Base-by-base conservation (phyloP, 176 grass and related monocot species). In the Olyra latifolia region DNA sequence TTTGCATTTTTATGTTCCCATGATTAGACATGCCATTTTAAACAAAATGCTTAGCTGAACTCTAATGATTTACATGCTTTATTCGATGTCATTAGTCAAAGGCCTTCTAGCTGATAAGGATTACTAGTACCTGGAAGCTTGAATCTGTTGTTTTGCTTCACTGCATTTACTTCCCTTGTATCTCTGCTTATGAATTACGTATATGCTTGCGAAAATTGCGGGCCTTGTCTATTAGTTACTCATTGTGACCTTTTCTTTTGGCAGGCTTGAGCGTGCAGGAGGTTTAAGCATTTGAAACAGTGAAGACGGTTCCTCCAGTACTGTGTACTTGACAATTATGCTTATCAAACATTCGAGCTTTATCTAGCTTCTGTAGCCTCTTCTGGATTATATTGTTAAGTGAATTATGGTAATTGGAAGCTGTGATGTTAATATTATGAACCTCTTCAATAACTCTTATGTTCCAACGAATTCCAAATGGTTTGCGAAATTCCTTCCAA, bases 251-350 rank as follows among this genome's bases (percentile, higher is more conserved):
- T 32, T 77, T 72, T 65, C 6, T 74, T 72, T 66, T 82, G 63
- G 54, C 73, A 90, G 88, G 83, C 71, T 70, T 90, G 76, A 90
- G 53, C 9, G 72, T 86, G 10, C 78, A 90, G 75, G 88, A 86
- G 68, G 69, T 90, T 25, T 86, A 62, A 86, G 41, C 13, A 41
- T 38, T 20, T 2, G 29, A 64, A 30, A 78, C 29, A 14, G 25
- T 39, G 46, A 25, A 15, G 3, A 65, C 39, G 29, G 10, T 10
- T 32, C 65, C 58, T 16, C 2, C 4, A n/a, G 42, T 10, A 9
- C 20, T 13, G 22, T 15, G 39, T 32, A 28, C 74, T 47, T 76
- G 24, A 6, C 57, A 76, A 41, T 46, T 6, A 46, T 75, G 8
- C 2, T 10, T 30, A 30, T 43, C 53, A 5, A n/a, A n/a, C n/a